A percentile compares a stretch with the other conserved stretches of the same genome.
phyloP scores from a whole-genome alignment of 2,329 filamentous ascomycete species.

The Aspergillus carbonarius region DNA sequence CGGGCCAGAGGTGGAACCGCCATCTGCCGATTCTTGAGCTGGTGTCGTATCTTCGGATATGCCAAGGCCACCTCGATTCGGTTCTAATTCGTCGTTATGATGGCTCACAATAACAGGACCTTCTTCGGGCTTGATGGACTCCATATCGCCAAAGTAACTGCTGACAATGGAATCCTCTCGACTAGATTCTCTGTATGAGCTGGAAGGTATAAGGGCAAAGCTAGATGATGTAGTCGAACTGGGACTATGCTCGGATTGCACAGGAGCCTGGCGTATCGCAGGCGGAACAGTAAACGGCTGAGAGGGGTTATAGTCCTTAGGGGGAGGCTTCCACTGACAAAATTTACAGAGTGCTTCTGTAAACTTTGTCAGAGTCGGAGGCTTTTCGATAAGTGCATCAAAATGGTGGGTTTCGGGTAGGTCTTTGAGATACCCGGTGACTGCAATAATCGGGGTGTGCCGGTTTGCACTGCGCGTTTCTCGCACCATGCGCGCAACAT shows the following conservation, averaged over 20 bases:
- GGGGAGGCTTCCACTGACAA: conserved; percentile 89
- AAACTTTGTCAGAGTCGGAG: conserved; percentile 87
- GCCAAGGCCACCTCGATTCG: conserved; percentile 67
- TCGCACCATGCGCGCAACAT: conserved; percentile 95
- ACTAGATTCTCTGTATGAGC: conserved; percentile 75
- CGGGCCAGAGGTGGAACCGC: conserved; percentile 16
- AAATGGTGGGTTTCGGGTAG: conserved; percentile 94
- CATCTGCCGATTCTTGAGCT: conserved; percentile 21
- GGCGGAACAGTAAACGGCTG: conserved; percentile 60
- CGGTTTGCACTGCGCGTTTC: conserved; percentile 95
- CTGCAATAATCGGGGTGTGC: conserved; percentile 90
- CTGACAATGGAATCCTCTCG: conserved; percentile 81
- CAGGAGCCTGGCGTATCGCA: conserved; percentile 63
- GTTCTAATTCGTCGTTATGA: conserved; percentile 74
- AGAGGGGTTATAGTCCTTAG: conserved; percentile 53
- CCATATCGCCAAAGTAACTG: conserved; percentile 82
- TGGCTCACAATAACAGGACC: conserved; percentile 72
- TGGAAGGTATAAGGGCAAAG: conserved; percentile 68
- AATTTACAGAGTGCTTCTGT: conserved; percentile 82
- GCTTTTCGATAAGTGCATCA: conserved; percentile 92
- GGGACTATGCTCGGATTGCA: conserved; percentile 74
- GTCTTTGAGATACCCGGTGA: conserved; percentile 97
- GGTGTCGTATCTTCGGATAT: conserved; percentile 62
- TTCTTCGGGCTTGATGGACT: conserved; percentile 76
- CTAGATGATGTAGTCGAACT: conserved; percentile 74